Evolutionary conservation across 768 basidiomycete species (phyloP), one percentile per base, ranked within the genome.

Genomic region (Termitomyces sp.): DNA sequence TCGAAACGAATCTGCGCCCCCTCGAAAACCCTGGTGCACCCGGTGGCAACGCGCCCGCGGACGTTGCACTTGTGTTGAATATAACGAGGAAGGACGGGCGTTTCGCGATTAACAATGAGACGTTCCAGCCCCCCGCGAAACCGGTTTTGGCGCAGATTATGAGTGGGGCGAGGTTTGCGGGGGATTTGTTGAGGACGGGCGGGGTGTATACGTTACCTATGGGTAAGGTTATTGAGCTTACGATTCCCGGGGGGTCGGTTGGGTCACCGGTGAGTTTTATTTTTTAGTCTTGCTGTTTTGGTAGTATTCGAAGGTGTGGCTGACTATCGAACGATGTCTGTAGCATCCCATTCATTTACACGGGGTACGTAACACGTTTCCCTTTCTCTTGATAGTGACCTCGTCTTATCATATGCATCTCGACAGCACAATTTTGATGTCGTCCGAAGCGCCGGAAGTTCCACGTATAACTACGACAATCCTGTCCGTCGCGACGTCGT

Each of bases 191-290:
- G 1, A 68, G 73, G 0, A 33, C 63, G 1, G 77, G 77, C 3
- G 68, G 70, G n/a, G 68, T 81, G 5, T 79, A 73, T 53, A 60
- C 66, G 10, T 60, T 83, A 5, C 78, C 78, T 0, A 50, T 61
- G 5, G 76, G 80, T 60, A 68, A 76, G 45, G 69, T 73, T 18
- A 68, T 83, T 49, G 80, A 83, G 52, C 42, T 83, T 13, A 70
- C 68, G 10, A 67, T 80, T 43, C 69, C 73, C 1, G 73, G 72
- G 48, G 67, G 66, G 20, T 40, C 63, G 5, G 18, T 43, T 12
- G 70, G 67, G 10, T 71, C 58, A 60, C 76, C 66, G 48, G 64
- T 68, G 40, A 38, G 66, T 58, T 15, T 3, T 6, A 2, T 10
- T 11, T 6, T 16, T 6, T 15, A n/a, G n/a, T n/a, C n/a, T n/a